Evolutionary conservation across 164 flowering plant genomes (phyloP).

Genomic region (Macadamia tetraphylla): DNA sequence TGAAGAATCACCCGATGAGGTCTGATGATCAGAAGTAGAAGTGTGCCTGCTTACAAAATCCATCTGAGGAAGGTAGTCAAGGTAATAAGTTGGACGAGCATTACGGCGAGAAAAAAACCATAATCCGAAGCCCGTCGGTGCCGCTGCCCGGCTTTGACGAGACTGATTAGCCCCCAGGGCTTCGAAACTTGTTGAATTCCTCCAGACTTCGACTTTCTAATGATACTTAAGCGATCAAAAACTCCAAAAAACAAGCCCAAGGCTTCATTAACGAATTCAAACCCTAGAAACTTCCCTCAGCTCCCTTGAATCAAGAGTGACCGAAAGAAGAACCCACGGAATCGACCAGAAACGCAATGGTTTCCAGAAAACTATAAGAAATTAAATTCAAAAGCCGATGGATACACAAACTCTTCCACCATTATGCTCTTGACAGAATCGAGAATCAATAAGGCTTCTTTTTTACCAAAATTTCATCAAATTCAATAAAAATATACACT

Average conservation of each 20-base stretch:
- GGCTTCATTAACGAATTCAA: neutral
- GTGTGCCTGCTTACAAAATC: constrained; percentile 55
- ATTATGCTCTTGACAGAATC: neutral
- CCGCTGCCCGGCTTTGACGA: constrained; percentile 51
- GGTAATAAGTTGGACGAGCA: constrained; percentile 49
- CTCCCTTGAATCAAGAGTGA: neutral
- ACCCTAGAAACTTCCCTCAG: neutral
- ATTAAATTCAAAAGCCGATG: neutral
- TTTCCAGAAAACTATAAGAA: neutral
- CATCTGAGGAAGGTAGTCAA: constrained; percentile 60
- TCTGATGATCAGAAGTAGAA: constrained; percentile 17
- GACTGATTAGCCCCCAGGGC: constrained; percentile 99
- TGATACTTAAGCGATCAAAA: constrained; percentile 1
- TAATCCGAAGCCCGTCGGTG: constrained; percentile 46
- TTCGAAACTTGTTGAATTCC: constrained; percentile 17
- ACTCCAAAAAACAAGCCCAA: neutral
- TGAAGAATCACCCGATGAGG: constrained; percentile 16
- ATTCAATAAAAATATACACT: neutral
- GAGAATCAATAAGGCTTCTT: no score
- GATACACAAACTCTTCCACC: neutral
- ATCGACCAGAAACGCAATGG: neutral
- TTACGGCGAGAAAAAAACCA: constrained; percentile 56
- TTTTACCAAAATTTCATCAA: no score
- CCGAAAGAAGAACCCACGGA: neutral
- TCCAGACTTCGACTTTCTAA: neutral